Evolutionary conservation across 1,284 basidiomycete species (phyloP), one percentile per base, ranked within the genome.

Genomic region (Sporisorium scitamineum): DNA sequence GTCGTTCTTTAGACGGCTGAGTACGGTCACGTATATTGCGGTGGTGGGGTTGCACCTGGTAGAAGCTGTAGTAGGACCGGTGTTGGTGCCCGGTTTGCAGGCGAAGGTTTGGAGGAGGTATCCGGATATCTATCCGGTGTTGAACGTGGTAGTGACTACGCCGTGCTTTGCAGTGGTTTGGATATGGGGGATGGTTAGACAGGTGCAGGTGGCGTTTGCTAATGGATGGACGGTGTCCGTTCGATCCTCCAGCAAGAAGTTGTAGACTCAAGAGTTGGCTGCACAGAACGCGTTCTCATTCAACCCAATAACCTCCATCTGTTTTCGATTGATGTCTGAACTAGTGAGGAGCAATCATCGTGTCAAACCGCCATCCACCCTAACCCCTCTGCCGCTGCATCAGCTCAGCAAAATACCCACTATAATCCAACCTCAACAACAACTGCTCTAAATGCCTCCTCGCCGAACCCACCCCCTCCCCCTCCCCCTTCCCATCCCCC

Each of bases 61-160:
- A 16, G 93, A n/a, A 96, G 83, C 8, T 90, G 20, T 31, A n/a
- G n/a, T 91, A 9, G 61, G 92, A 39, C 61, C 87, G 1, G 29
- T 45, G 24, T 14, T 58, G 7, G 20, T 50, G 24, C 62, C 66
- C 9, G 52, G 41, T 1, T 16, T 76, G 47, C 62, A 72, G 26
- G 59, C 31, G 5, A 39, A 22, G 13, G 31, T 76, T 90, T 93
- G 20, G 92, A 92, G 88, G 9, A 90, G 92, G 69, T 92, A 94
- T 77, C 95, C 94, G 0, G 94, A 97, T 83, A 85, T 97, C 54
- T 96, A 90, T 83, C 87, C 92, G 0, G 93, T 96, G 1, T 87
- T 95, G 37, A 96, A 95, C 82, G 91, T 95, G 4, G 88, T 94
- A n/a, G 84, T 95, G 48, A 90, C 90, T 80, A 92, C 92, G 3